Evolutionary conservation across 2,329 filamentous ascomycete species (phyloP).

Genomic region (Juglanconis sp.): DNA sequence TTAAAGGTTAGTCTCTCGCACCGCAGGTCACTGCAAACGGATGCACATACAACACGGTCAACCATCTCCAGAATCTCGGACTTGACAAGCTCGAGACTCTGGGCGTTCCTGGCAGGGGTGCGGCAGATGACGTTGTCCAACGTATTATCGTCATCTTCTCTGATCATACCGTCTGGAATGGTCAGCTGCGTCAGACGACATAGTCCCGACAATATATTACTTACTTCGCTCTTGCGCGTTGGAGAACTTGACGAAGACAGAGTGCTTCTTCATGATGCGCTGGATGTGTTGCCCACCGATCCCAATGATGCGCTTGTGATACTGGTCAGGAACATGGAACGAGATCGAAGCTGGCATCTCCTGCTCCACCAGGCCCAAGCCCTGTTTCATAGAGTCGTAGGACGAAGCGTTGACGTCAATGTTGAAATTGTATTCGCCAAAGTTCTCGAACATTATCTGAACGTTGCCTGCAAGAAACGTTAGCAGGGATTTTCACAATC

Average conservation of each 20-base stretch:
- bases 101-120: slow-evolving; percentile 92
- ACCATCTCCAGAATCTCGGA: slow-evolving; percentile 99
- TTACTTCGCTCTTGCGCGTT: slow-evolving; percentile 94
- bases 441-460: slow-evolving; percentile 97
- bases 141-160: slow-evolving; percentile 97
- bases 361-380: slow-evolving; percentile 88
- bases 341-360: slow-evolving; percentile 99
- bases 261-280: slow-evolving; percentile 99
- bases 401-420: slow-evolving; percentile 92
- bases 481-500: slow-evolving; percentile 14
- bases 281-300: slow-evolving; percentile 98
- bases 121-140: slow-evolving; percentile 99
- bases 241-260: slow-evolving; percentile 98
- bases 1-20: slow-evolving; percentile 11
- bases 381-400: slow-evolving; percentile 93
- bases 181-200: slow-evolving; percentile 24
- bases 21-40: background rate
- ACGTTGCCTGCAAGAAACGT: slow-evolving; percentile 64
- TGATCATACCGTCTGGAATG: slow-evolving; percentile 66
- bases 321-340: slow-evolving; percentile 98
- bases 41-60: slow-evolving; percentile 71
- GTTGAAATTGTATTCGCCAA: slow-evolving; percentile 99
- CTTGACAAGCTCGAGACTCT: slow-evolving; percentile 95
- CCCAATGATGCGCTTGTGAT: slow-evolving; percentile 98
- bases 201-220: background rate